Evolutionary conservation across 140 eudicot genomes (phyloP), one percentile per base, ranked within the genome.

Genomic region (Erigeron philadelphicus): DNA sequence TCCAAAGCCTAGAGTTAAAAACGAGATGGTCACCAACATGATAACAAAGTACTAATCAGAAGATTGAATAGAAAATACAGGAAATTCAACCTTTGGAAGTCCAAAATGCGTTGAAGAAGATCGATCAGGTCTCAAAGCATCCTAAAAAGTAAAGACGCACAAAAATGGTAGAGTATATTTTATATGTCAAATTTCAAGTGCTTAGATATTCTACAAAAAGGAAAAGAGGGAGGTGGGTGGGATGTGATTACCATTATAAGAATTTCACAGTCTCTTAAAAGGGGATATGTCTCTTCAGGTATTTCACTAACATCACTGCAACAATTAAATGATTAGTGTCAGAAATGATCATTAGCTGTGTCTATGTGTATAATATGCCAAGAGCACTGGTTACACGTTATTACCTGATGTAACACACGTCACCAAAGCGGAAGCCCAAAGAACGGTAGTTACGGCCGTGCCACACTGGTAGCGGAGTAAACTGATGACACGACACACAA

Each of bases 391-490:
- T 42, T 12, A 13, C 49, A 41, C 19, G 41, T 18, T 48, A 72
- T 79, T 76, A 93, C 97, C 98, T 93, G 67, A 93, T 93, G 87
- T 93, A 93, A 80, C 98, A 93, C 58, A 82, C 72, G 44, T 89
- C 79, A 60, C 98, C 98, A 83, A 93, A 93, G 48, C 97, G 97
- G 76, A 86, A 93, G 50, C 98, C 98, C 65, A 93, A 78, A 47
- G 98, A 93, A 13, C 94, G 95, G 60, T 89, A 93, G 53, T 81
- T 86, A 66, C 77, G 81, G 6, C 98, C 98, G 70, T 89, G 98
- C 98, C 98, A 93, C 75, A 93, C 98, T 23, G 98, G 98, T 76
- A 93, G 73, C 6, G 98, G 98, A 76, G 90, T 89, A 66, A 93
- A 53, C 98, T 93, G 82, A 69, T 71, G 68, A 48, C 78, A 80